phyloP scores from a whole-genome alignment of 2,329 filamentous ascomycete species.

The Botrytis hyacinthi region DNA sequence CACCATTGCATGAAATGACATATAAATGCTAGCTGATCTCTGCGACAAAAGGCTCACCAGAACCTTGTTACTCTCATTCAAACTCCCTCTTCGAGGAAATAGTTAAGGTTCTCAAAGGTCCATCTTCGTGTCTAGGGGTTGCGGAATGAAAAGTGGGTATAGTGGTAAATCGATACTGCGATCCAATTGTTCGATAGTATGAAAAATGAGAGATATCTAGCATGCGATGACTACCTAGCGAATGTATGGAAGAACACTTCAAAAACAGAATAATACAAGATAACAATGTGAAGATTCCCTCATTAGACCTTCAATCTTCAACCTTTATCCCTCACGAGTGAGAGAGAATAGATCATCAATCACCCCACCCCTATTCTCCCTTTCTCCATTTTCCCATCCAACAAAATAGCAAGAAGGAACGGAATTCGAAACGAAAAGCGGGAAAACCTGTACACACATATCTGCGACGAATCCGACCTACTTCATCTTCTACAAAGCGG shows the following conservation, averaged over 20 bases:
- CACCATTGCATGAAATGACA: neutral
- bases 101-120: neutral
- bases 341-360: neutral
- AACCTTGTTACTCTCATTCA: neutral
- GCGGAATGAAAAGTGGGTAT: neutral
- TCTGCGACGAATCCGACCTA: neutral
- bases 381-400: neutral
- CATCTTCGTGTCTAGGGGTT: neutral
- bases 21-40: neutral
- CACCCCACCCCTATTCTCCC: neutral
- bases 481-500: neutral
- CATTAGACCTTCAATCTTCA: neutral
- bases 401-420: neutral
- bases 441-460: neutral
- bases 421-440: neutral
- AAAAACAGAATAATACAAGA: neutral
- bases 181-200: neutral
- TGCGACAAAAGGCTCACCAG: neutral
- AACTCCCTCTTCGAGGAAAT: neutral
- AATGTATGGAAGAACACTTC: neutral
- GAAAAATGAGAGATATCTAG: neutral
- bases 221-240: neutral
- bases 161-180: neutral
- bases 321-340: neutral
- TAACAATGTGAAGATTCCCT: neutral